Evolutionary conservation across 2,329 filamentous ascomycete species (phyloP), one percentile per base, ranked within the genome.

Genomic region (Rutstroemia sydowiana): DNA sequence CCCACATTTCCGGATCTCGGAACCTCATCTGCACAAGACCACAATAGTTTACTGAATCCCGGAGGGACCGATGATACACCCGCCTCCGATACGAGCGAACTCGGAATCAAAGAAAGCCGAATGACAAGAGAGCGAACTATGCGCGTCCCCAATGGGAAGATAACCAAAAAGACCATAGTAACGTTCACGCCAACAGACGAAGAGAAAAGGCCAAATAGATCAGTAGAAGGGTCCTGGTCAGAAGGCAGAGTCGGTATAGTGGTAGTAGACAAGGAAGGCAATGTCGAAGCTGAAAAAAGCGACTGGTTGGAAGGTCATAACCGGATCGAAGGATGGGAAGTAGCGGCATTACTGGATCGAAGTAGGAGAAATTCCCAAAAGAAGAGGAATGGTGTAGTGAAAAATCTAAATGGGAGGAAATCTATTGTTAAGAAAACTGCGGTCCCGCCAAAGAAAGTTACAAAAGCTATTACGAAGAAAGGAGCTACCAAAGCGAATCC

Each of bases 91-190:
- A 21, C 16, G 14, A 11, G 6, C 26, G 48, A 51, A 18, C 10
- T 45, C 14, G 34, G 32, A 23, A 51, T 51, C 14, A 51, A 16
- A 40, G 48, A 51, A 39, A 51, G 32, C 32, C 45, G 31, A n/a
- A 51, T 51, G 42, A 51, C 48, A 31, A 28, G 48, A 6, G 48
- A 46, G 16, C 45, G 45, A 46, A 46, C 48, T 8, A 51, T 51
- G 5, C 26, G 23, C 36, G 48, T 51, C 6, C 48, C 48, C 14
- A 41, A 41, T 16, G 48, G 48, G 6, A 37, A 26, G 3, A 40
- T 51, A 31, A 9, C 39, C 9, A 51, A 51, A 31, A 46, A 31
- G 39, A 40, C 42, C 11, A 51, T 42, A 6, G 46, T 31, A 18
- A 14, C 39, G 2, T 51, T 46, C 11, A 51, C 18, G 4, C 48